A percentile compares a stretch with the other conserved stretches of the same genome.
Evolutionary conservation across 1,284 basidiomycete species (phyloP).

Genomic region (Boletellus deceptivus): DNA sequence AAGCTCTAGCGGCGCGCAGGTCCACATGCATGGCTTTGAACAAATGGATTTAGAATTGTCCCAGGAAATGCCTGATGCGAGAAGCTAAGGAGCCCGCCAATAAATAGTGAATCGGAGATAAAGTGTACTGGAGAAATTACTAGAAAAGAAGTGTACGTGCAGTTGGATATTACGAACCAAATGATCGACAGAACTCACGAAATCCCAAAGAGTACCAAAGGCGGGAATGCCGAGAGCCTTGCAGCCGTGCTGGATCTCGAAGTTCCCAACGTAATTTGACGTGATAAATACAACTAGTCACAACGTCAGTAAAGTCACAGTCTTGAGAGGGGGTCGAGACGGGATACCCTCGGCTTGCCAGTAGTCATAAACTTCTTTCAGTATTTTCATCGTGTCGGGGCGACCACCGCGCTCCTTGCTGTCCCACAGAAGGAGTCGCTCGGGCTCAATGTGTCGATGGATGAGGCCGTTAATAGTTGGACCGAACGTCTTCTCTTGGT

Average conservation of each 20-base stretch:
- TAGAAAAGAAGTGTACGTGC: constrained; percentile 11
- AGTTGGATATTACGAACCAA: neutral
- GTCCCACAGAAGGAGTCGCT: constrained; percentile 72
- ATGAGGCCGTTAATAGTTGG: constrained; percentile 71
- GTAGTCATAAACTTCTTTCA: constrained; percentile 61
- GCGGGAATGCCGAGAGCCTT: constrained; percentile 68
- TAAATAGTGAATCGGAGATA: neutral
- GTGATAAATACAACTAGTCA: constrained; percentile 72
- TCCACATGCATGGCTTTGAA: too few species aligned
- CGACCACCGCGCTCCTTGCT: constrained; percentile 65
- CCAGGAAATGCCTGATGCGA: neutral
- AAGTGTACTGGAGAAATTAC: constrained; percentile 17
- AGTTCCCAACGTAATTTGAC: constrained; percentile 70
- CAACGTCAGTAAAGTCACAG: constrained; percentile 6
- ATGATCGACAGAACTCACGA: constrained; percentile 44
- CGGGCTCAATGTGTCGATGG: constrained; percentile 61
- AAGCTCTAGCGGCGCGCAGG: too few species aligned
- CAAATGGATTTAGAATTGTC: too few species aligned
- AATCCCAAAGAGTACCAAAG: constrained; percentile 73
- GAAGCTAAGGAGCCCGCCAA: constrained; percentile 2
- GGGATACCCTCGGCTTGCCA: constrained; percentile 67
- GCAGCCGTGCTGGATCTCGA: constrained; percentile 76
- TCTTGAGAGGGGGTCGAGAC: neutral
- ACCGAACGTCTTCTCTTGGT: constrained; percentile 76
- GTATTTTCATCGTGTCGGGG: constrained; percentile 73